These are phyloP conservation scores for Acanthamoeba castellanii DNA, from an alignment of 208 protist species.

Conservation along the genomic window DNA sequence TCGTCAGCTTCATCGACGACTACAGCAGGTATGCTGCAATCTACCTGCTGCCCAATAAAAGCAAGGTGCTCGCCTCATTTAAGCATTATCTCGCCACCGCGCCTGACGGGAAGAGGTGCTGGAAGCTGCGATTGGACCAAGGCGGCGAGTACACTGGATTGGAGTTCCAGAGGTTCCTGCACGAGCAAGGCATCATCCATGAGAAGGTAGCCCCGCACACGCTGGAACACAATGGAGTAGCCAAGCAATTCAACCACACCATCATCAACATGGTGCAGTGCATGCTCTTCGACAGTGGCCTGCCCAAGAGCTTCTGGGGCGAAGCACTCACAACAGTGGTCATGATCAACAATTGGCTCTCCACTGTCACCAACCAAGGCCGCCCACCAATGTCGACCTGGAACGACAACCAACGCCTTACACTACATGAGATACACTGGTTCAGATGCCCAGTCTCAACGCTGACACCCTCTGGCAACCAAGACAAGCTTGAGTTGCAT, in stretches of 20 bases:
- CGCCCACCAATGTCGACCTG: not conserved
- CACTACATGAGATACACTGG: not conserved
- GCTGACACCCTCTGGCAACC: not conserved
- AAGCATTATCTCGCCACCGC: not conserved
- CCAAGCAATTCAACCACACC: not conserved
- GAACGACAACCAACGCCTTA: not conserved
- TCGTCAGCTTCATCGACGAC: not conserved
- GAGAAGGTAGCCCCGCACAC: not conserved
- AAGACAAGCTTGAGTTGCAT: not conserved
- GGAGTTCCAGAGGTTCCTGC: not conserved
- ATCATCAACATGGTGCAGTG: slow-evolving; percentile 9
- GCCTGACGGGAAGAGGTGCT: not conserved
- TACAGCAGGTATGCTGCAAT: not conserved
- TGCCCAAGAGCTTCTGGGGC: not conserved
- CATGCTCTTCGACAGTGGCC: not conserved
- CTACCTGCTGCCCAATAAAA: not conserved
- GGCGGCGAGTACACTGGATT: not conserved
- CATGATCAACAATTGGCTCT: not conserved
- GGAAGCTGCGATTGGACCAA: not conserved
- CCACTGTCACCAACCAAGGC: not conserved
- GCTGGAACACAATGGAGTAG: slow-evolving; percentile 2
- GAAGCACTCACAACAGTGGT: not conserved
- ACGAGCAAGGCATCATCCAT: not conserved
- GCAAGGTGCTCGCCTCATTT: not conserved
- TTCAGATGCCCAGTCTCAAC: not conserved